Evolutionary conservation across 441 rosid species (phyloP).

Genomic region (Aleurites moluccanus): DNA sequence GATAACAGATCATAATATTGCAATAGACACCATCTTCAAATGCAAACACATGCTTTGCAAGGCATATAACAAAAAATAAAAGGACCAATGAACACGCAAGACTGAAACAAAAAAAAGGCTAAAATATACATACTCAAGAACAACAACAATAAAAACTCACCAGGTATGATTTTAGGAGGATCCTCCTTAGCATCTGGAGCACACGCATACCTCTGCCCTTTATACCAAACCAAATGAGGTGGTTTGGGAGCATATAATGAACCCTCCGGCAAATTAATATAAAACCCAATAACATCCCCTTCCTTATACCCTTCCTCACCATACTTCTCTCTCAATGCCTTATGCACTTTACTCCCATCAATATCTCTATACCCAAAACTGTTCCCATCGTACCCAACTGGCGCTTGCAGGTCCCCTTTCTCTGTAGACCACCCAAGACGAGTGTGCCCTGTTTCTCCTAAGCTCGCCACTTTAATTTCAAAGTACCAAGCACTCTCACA

Average conservation of each 20-base stretch:
- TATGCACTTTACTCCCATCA: conserved; percentile 95
- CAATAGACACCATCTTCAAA: background rate
- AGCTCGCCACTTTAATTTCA: conserved; percentile 67
- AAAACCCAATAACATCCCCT: conserved; percentile 91
- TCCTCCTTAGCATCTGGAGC: conserved; percentile 83
- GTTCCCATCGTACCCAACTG: conserved; percentile 87
- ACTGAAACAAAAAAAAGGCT: background rate
- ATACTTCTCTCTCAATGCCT: conserved; percentile 85
- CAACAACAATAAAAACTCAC: conserved; percentile 48
- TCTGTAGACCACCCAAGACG: conserved; percentile 93
- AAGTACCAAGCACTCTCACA: conserved; percentile 95
- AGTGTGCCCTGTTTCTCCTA: conserved; percentile 93
- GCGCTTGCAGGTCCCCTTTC: conserved; percentile 97
- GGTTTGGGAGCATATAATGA: conserved; percentile 68
- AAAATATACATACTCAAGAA: background rate
- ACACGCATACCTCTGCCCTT: conserved; percentile 82
- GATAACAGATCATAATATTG: background rate
- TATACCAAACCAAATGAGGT: conserved; percentile 76
- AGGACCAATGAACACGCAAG: background rate
- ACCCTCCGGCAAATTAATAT: conserved; percentile 86
- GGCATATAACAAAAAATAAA: no score
- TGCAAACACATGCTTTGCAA: background rate
- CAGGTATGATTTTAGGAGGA: conserved; percentile 75
- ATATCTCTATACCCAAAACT: conserved; percentile 91
- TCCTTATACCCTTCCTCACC: conserved; percentile 90